Conservation (phyloP, 106 monocot genomes). For the Hemerocallis citrina region DNA sequence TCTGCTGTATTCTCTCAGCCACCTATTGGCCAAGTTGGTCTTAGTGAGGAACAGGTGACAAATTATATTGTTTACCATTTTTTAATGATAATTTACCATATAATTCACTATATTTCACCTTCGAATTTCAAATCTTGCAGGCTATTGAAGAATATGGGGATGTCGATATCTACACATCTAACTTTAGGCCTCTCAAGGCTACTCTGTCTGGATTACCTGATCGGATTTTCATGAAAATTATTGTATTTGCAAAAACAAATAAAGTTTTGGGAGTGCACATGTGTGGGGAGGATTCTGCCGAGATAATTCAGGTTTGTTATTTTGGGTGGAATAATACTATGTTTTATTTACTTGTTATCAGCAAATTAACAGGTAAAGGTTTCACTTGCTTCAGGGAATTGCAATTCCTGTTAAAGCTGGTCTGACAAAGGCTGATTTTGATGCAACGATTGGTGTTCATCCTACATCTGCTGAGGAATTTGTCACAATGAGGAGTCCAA, state of each 20-base stretch:
- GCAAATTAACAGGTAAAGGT: not conserved
- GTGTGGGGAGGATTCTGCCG: conserved; percentile 97
- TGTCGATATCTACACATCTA: conserved; percentile 84
- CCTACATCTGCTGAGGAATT: conserved; percentile 95
- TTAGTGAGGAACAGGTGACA: conserved; percentile 85
- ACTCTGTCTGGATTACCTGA: conserved; percentile 96
- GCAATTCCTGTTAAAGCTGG: conserved; percentile 95
- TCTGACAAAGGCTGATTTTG: conserved; percentile 80
- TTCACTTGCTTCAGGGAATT: conserved; percentile 53
- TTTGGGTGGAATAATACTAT: not conserved
- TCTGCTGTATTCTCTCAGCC: conserved; percentile 98
- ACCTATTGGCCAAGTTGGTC: conserved; percentile 95
- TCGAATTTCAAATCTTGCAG: conserved; percentile 25
- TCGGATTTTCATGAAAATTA: conserved; percentile 83
- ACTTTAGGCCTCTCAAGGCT: conserved; percentile 93
- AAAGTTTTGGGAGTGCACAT: conserved; percentile 96
- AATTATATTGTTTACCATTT: not conserved
- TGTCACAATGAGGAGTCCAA: conserved; percentile 94
- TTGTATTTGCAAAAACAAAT: conserved; percentile 84
- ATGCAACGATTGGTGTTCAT: conserved; percentile 86
- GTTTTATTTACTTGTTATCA: not conserved
- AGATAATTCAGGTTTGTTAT: conserved; percentile 82
- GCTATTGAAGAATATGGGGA: conserved; percentile 83
- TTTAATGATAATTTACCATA: not conserved
- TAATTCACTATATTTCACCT: not conserved